Evolutionary conservation across 768 basidiomycete species (phyloP), one percentile per base, ranked within the genome.

Genomic region (Psilocybe sp.): DNA sequence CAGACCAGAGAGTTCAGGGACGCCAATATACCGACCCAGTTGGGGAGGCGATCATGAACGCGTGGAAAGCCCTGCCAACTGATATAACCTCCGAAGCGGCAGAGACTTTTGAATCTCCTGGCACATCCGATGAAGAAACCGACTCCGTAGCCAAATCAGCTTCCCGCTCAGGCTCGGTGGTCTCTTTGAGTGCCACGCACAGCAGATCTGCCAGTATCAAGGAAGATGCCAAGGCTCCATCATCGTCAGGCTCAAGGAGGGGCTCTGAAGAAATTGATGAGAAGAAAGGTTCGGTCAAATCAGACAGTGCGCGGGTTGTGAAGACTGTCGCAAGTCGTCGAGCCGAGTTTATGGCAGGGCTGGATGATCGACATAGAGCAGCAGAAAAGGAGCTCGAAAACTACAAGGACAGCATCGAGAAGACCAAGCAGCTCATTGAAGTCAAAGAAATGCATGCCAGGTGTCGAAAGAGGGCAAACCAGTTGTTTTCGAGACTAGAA

Each of bases 21-120:
- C 43, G 49, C n/a, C 44, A 38, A 44, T 50, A 50, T 34, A 6
- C 43, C 12, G 49, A 50, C 39, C 14, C 34, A 15, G 16, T 28
- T 5, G 41, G 49, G 16, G 36, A 33, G 8, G 31, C 49, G 11
- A 47, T 50, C 43, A 13, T 43, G 16, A 35, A 28, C 7, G 18
- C 13, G 5, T 50, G 49, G 49, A 50, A 43, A 16, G 23, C 15
- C 8, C 20, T 41, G 40, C 40, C 32, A 15, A 36, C 13, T 14
- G 9, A 43, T 13, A 43, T 23, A 11, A 31, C 20, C 2, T 9
- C n/a, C 10, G 23, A 28, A 7, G 3, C 23, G 23, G 23, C 23
- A 28, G 23, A 28, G 23, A 28, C 23, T 28, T 28, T 7, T 7
- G 23, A 28, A 4, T 28, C 23, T 7, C 3, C 23, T 28, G 23